Evolutionary conservation across 805 yeast species (phyloP).

Genomic region (Soucietia sequanensis): DNA sequence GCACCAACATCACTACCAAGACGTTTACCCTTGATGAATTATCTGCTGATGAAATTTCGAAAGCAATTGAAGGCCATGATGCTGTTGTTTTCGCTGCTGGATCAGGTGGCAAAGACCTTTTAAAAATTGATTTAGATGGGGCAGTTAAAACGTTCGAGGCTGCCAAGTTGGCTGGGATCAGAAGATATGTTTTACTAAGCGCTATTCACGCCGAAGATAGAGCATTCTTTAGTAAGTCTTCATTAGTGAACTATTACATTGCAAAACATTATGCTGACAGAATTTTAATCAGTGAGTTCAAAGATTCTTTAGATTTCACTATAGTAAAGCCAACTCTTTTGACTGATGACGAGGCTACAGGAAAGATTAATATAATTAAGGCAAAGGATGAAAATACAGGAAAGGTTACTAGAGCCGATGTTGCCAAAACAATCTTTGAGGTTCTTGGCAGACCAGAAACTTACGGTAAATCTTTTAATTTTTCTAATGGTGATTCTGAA

Average conservation of each 20-base stretch:
- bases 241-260: conserved; percentile 48
- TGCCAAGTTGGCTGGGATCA: conserved; percentile 39
- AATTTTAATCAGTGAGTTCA: conserved; percentile 33
- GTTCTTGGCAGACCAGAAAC: conserved; percentile 36
- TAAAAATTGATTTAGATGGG: conserved; percentile 61
- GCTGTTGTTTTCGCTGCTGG: conserved; percentile 64
- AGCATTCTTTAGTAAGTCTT: conserved; percentile 38
- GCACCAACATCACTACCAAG: conserved; percentile 25
- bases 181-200: conserved; percentile 53
- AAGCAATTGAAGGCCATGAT: conserved; percentile 45
- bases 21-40: conserved; percentile 40
- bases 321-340: conserved; percentile 55
- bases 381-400: conserved; percentile 19
- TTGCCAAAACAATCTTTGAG: conserved; percentile 46
- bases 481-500: conserved; percentile 40
- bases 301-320: conserved; percentile 48
- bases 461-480: conserved; percentile 41
- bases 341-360: conserved; percentile 40
- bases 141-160: conserved; percentile 60
- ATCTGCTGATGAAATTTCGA: conserved; percentile 30
- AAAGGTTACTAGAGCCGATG: conserved; percentile 50
- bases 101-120: conserved; percentile 54
- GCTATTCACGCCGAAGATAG: conserved; percentile 56
- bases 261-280: conserved; percentile 64
- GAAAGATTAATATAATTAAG: conserved; percentile 39